Percentiles rank a stretch among this genome's conserved stretches.
phyloP scores from a whole-genome alignment of 306 rosid genomes.

The Begonia fuchsioides region DNA sequence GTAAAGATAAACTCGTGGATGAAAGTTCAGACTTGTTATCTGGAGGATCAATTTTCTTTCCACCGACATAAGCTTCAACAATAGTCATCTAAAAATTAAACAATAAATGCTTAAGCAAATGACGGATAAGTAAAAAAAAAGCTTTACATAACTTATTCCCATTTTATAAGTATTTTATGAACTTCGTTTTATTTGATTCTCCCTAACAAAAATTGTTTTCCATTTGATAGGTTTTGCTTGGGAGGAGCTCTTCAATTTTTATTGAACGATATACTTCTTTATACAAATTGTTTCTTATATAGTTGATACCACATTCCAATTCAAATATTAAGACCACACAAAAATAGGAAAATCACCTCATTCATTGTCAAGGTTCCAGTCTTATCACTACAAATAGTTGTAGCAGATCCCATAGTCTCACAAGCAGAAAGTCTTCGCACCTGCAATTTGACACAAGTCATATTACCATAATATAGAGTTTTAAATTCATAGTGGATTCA shows the following conservation, averaged over 20 bases:
- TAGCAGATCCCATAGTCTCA: conserved; percentile 98
- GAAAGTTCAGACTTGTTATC: conserved; percentile 34
- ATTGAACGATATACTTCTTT: too few relatives aligned
- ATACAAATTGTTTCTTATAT: too few relatives aligned
- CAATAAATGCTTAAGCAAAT: background rate
- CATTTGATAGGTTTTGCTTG: too few relatives aligned
- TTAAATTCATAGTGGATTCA: background rate
- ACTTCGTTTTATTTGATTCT: too few relatives aligned
- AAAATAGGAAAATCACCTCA: conserved; percentile 20
- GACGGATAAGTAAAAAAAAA: too few relatives aligned
- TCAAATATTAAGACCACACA: too few relatives aligned
- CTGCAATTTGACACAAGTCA: conserved; percentile 30
- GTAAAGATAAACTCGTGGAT: conserved; percentile 26
- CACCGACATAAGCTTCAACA: conserved; percentile 51
- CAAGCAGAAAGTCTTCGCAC: conserved; percentile 97
- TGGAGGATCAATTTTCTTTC: conserved; percentile 37
- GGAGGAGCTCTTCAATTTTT: too few relatives aligned
- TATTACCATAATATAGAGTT: background rate
- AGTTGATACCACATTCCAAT: too few relatives aligned
- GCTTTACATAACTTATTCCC: too few relatives aligned
- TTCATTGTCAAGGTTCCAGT: conserved; percentile 85
- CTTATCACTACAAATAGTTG: conserved; percentile 87
- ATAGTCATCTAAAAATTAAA: conserved; percentile 52
- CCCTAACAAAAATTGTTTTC: too few relatives aligned
- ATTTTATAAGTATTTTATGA: too few relatives aligned